Base-by-base conservation (phyloP, 139 green algal species). In the Astrephomene gubernaculifera region DNA sequence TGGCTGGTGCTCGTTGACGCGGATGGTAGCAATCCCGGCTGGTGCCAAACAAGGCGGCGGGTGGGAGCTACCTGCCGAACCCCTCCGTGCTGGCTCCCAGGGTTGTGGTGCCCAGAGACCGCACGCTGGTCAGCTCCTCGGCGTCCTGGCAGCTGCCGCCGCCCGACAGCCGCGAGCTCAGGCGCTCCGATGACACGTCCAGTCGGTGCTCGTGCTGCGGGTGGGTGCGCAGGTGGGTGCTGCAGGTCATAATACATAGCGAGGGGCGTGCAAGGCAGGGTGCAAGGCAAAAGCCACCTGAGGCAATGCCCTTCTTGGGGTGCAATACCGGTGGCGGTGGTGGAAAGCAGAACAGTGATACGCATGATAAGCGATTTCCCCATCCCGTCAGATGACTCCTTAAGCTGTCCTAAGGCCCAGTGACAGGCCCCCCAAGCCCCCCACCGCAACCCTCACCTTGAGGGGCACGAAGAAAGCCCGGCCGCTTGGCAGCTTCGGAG, bases 391-490 rank as follows among this genome's bases (percentile, higher is more conserved):
- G n/a, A n/a, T n/a, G n/a, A n/a, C n/a, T n/a, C 49, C 49, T 12
- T 17, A 57, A 57, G 57, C 57, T 12, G 21, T 7, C 29, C 7
- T 10, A 33, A 24, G 57, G 19, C 19, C 21, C 57, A 12, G 19
- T 33, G 22, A n/a, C 21, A 21, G 22, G 24, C 57, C 57, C 24
- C 19, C 57, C 57, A 12, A 24, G 8, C 57, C 57, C 8, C 29
- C 19, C 24, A 7, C 57, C 12, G 19, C 57, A 7, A 22, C 19
- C 31, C 71, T 14, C 43, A 80, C 71, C 71, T 80, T 80, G 2
- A 84, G 63, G 12, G 78, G 78, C n/a, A 84, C 78, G 44, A 84
- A 84, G 63, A 84, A 84, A 4, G 78, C 78, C 43, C 43, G 24
- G 4, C 78, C 78, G 19, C 9, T 52, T 0, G 61, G 78, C 31